These are phyloP conservation scores for Marasmius tenuissimus DNA, from an alignment of 1,284 basidiomycete species.

Conservation along the genomic window DNA sequence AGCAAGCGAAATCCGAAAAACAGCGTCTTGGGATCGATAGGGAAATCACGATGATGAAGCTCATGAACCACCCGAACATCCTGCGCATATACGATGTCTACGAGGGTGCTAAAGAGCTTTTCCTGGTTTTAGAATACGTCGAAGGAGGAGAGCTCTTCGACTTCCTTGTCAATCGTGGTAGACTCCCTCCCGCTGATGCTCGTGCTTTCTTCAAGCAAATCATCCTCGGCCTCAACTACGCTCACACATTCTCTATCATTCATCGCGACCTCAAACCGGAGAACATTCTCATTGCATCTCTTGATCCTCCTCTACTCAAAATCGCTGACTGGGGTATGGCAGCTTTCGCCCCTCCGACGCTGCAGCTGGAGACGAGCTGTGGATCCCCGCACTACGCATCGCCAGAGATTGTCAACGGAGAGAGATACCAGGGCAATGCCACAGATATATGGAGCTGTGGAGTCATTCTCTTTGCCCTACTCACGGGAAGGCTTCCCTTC, in stretches of 20 bases:
- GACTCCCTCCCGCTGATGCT: constrained; percentile 82
- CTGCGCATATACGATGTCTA: constrained; percentile 97
- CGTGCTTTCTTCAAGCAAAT: constrained; percentile 97
- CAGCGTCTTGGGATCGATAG: constrained; percentile 91
- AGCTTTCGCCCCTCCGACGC: constrained; percentile 78
- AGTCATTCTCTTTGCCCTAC: constrained; percentile 99
- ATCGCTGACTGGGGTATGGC: constrained; percentile 99
- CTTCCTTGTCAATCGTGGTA: constrained; percentile 90
- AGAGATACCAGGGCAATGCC: constrained; percentile 90
- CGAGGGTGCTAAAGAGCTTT: constrained; percentile 91
- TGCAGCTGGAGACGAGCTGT: constrained; percentile 93
- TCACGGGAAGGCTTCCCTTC: constrained; percentile 96
- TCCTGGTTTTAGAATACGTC: constrained; percentile 96
- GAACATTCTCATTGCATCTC: constrained; percentile 88
- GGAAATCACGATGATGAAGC: constrained; percentile 99
- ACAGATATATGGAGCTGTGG: constrained; percentile 98
- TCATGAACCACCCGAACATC: constrained; percentile 98
- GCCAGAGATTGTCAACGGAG: constrained; percentile 96
- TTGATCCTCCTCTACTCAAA: constrained; percentile 87
- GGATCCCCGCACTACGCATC: constrained; percentile 98
- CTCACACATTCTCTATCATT: constrained; percentile 98
- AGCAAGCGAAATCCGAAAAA: constrained; percentile 82
- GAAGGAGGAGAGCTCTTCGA: constrained; percentile 98
- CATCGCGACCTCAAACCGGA: constrained; percentile 99
- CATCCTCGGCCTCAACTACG: constrained; percentile 95